Evolutionary conservation across 2,329 filamentous ascomycete genomes (phyloP).

Genomic region (Trichoderma endophyticum): DNA sequence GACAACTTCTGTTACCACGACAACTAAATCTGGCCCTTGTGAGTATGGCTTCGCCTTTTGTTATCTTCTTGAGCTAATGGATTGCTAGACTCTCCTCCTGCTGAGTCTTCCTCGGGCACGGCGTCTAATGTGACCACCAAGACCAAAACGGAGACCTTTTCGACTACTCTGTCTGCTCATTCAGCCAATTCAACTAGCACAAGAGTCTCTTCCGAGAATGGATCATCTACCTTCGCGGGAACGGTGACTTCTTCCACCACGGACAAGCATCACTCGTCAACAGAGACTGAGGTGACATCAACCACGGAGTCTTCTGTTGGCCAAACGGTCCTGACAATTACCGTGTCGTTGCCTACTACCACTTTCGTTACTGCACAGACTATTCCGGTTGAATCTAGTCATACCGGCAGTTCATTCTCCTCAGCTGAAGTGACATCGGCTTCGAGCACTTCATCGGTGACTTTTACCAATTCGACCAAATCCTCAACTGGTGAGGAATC

Average conservation of each 20-base stretch:
- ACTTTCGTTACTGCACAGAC: slow-evolving; percentile 8
- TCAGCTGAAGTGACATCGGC: background rate
- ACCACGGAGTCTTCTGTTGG: background rate
- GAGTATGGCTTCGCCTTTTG: background rate
- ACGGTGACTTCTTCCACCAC: background rate
- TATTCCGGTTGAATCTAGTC: background rate
- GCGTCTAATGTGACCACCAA: background rate
- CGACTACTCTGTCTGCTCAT: background rate
- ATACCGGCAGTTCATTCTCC: slow-evolving; percentile 2
- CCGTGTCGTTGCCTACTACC: slow-evolving; percentile 3
- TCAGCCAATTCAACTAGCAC: background rate
- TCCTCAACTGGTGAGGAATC: background rate
- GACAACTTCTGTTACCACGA: background rate
- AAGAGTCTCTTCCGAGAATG: background rate
- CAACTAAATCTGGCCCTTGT: slow-evolving; percentile 16
- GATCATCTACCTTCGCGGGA: background rate
- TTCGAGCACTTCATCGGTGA: background rate
- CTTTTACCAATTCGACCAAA: background rate
- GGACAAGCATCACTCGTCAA: background rate
- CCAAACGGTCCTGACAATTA: background rate
- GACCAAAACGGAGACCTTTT: slow-evolving; percentile 8
- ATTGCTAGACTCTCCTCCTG: background rate
- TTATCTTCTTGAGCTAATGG: background rate
- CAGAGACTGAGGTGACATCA: background rate
- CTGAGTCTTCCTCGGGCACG: slow-evolving; percentile 5